These are phyloP conservation scores for Solanum hybrid DNA, from an alignment of 305 asterid genomes.

Conservation along the genomic window DNA sequence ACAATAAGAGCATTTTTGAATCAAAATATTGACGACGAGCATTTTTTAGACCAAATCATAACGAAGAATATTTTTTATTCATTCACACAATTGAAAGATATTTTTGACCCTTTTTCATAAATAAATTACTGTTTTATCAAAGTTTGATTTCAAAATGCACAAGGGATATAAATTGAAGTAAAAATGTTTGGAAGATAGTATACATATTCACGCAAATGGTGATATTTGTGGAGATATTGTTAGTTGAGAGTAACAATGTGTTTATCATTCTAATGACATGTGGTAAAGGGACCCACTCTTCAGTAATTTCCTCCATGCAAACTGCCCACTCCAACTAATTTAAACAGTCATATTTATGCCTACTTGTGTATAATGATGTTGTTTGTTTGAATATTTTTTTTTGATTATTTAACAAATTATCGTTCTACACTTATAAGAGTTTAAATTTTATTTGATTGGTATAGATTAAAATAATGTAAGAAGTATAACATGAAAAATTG, in stretches of 20 bases:
- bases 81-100: neutral
- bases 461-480: neutral
- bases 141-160: neutral
- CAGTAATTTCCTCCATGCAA: conserved; percentile 53
- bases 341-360: conserved; percentile 3
- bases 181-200: neutral
- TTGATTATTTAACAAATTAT: no score
- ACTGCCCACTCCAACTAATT: conserved; percentile 52
- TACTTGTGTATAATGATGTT: no score
- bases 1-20: no score
- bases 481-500: neutral
- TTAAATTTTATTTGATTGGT: neutral
- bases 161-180: neutral
- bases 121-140: neutral
- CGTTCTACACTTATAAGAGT: neutral
- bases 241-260: conserved; percentile 3
- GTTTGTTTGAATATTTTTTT: neutral
- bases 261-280: conserved; percentile 7
- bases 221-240: neutral
- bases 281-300: conserved; percentile 31
- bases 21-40: no score
- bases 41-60: no score
- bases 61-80: no score
- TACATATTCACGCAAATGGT: conserved; percentile 3
- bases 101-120: no score